phyloP scores from a whole-genome alignment of 1,284 basidiomycete species.

The Leccinum griseonigrum region DNA sequence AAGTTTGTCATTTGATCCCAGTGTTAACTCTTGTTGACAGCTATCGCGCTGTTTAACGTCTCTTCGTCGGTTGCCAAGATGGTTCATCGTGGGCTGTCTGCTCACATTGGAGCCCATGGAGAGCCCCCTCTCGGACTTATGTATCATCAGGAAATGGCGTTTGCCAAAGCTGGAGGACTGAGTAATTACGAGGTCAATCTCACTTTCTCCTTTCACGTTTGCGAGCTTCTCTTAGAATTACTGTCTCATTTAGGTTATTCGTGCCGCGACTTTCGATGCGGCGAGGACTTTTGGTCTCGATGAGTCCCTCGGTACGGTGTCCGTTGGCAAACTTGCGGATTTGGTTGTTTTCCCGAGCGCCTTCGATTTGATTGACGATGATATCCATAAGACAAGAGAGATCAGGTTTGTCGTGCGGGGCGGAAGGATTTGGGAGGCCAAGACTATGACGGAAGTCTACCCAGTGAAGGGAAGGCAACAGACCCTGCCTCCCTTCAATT shows the following conservation, averaged over 20 bases:
- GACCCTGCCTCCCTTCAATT: constrained; percentile 55
- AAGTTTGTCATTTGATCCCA: background rate
- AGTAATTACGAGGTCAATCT: constrained; percentile 46
- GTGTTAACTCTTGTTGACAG: constrained; percentile 35
- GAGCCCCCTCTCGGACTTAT: constrained; percentile 70
- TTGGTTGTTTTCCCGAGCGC: constrained; percentile 60
- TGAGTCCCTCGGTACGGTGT: constrained; percentile 58
- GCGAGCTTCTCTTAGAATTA: background rate
- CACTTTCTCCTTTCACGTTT: background rate
- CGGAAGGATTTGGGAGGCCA: constrained; percentile 64
- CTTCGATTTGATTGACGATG: constrained; percentile 52
- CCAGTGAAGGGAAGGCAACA: constrained; percentile 57
- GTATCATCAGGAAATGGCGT: constrained; percentile 71
- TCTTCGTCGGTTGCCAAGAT: constrained; percentile 65
- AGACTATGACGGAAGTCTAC: constrained; percentile 67
- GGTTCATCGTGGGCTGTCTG: constrained; percentile 55
- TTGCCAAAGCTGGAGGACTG: constrained; percentile 55
- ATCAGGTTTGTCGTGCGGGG: constrained; percentile 57
- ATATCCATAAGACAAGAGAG: constrained; percentile 48
- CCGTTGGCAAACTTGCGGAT: constrained; percentile 65
- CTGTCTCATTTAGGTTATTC: constrained; percentile 48
- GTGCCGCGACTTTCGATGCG: constrained; percentile 63
- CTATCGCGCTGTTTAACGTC: constrained; percentile 64
- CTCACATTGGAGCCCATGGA: constrained; percentile 74
- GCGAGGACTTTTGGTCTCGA: constrained; percentile 63